Evolutionary conservation across 495 filamentous ascomycete genomes (phyloP), one percentile per base, ranked within the genome.

Genomic region (Xylaria cubensis): DNA sequence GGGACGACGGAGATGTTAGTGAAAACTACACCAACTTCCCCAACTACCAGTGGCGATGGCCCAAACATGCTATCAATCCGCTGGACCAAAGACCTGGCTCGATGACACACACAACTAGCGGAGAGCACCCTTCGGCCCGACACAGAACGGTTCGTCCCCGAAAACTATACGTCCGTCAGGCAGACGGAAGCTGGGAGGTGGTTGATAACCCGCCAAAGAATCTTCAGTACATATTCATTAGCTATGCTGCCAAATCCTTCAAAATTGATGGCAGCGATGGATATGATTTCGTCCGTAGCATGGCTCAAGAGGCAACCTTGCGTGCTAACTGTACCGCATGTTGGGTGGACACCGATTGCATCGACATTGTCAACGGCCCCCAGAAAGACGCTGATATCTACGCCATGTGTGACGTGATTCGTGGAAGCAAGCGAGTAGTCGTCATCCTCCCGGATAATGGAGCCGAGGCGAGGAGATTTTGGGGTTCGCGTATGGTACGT

Each of bases 381-480:
- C 67, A 74, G 32, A 61, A 61, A 24, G 58, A 61, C 46, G 64
- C 74, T 13, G 74, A 84, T 70, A 77, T 84, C 15, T 79, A 79
- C 50, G 77, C 79, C 15, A 82, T 84, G 42, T 77, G 82, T 72
- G 83, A 85, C 66, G 76, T 83, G 12, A 76, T 84, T 34, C 79
- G 82, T 2, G 81, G 81, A 26, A 78, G 81, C 21, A 61, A 79
- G 21, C 70, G 71, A 0, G 12, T 85, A 6, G 76, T 74, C 13
- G 80, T 84, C 41, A 73, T 76, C 15, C 69, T 83, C 3, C 71
- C 71, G 10, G 61, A 58, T 39, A 66, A 68, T 48, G 41, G 41
- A 17, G 51, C 76, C 12, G 34, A 61, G 58, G 58, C 58, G 32
- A 61, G 34, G 58, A 61, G 34, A 19, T 34, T 61, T 55, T 85